Evolutionary conservation across 2,329 filamentous ascomycete genomes (phyloP).

Genomic region (Cordyceps cateniannulata): DNA sequence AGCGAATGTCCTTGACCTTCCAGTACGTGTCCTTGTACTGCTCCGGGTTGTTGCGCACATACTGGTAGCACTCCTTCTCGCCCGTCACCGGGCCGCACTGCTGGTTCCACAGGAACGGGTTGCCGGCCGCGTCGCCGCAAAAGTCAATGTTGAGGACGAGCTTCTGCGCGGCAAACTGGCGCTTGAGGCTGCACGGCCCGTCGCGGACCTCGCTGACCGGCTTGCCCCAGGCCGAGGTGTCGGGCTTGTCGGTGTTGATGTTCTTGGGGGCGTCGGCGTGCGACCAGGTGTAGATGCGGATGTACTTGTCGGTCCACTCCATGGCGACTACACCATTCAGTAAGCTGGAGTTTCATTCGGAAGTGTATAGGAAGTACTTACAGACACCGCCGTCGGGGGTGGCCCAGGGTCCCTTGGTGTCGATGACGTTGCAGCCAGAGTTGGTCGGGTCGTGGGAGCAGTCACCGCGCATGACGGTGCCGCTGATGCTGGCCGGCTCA

Average conservation of each 20-base stretch:
- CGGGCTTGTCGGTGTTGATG: conserved; percentile 32
- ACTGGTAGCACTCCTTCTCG: conserved; percentile 27
- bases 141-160: conserved; percentile 21
- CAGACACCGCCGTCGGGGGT: conserved; percentile 33
- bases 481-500: conserved; percentile 25
- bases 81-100: conserved; percentile 20
- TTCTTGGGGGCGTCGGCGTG: conserved; percentile 50
- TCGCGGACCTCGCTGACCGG: conserved; percentile 19
- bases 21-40: conserved; percentile 34
- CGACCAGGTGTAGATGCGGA: conserved; percentile 62
- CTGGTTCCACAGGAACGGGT: not conserved
- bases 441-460: conserved; percentile 23
- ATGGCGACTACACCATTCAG: conserved; percentile 40
- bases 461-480: not conserved
- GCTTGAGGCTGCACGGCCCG: conserved; percentile 21
- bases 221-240: conserved; percentile 21
- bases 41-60: conserved; percentile 29
- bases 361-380: conserved; percentile 31
- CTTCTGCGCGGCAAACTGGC: conserved; percentile 23
- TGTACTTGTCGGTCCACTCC: conserved; percentile 53
- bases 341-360: not conserved
- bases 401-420: conserved; percentile 33
- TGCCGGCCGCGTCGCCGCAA: conserved; percentile 1
- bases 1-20: conserved; percentile 39
- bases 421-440: conserved; percentile 34